Conservation (phyloP, 495 filamentous ascomycete genomes). For the Hypoxylon fuscum region DNA sequence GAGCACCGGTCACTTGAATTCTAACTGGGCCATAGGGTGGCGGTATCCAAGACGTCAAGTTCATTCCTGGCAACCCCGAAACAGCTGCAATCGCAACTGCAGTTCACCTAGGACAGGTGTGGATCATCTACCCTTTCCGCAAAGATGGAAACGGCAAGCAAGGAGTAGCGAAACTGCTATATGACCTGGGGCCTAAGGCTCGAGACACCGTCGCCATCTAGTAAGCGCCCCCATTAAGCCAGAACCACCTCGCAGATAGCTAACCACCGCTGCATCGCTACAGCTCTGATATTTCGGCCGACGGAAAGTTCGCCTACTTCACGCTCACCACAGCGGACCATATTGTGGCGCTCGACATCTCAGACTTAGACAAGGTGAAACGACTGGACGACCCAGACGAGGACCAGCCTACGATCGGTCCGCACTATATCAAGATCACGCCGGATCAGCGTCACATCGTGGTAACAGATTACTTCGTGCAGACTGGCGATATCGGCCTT, state of each 20-base stretch:
- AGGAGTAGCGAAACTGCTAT: constrained; percentile 65
- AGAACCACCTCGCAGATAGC: no score
- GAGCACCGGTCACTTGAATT: not conserved
- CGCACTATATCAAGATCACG: constrained; percentile 71
- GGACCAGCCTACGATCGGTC: constrained; percentile 66
- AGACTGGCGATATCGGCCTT: constrained; percentile 67
- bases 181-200: constrained; percentile 65
- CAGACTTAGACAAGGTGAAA: constrained; percentile 65
- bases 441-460: constrained; percentile 71
- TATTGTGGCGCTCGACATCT: constrained; percentile 71
- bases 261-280: constrained; percentile 23
- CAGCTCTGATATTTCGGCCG: constrained; percentile 64
- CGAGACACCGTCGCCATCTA: constrained; percentile 68
- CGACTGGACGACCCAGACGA: constrained; percentile 68
- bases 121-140: constrained; percentile 71
- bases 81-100: constrained; percentile 68
- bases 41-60: constrained; percentile 73
- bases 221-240: constrained; percentile 38
- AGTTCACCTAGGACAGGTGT: constrained; percentile 68
- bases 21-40: constrained; percentile 50
- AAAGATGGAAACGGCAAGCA: constrained; percentile 61
- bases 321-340: constrained; percentile 70
- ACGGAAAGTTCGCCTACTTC: constrained; percentile 68
- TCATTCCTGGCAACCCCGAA: constrained; percentile 69
- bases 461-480: constrained; percentile 72